Conservation (phyloP, 306 rosid genomes). For the Abrus pulchellus region DNA sequence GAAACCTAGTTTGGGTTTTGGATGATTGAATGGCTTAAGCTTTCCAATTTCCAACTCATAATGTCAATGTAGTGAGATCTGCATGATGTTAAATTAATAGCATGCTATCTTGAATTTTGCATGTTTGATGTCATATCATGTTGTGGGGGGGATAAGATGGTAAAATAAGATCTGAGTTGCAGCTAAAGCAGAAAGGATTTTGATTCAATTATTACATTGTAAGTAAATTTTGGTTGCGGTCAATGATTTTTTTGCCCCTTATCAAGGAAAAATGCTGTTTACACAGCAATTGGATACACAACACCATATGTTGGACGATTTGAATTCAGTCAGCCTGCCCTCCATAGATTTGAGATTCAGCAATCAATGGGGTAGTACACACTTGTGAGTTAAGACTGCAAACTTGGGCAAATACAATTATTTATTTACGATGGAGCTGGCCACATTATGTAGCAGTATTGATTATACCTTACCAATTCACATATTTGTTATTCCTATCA, state of each 20-base stretch:
- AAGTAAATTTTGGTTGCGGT: constrained; percentile 8
- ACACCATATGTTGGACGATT: neutral
- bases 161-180: constrained; percentile 23
- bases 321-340: constrained; percentile 26
- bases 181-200: constrained; percentile 3
- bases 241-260: neutral
- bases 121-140: constrained; percentile 29
- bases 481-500: constrained; percentile 14
- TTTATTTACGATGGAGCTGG: constrained; percentile 19
- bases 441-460: constrained; percentile 11
- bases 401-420: constrained; percentile 8
- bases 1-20: neutral
- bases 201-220: constrained; percentile 11
- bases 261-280: neutral
- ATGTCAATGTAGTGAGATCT: constrained; percentile 18
- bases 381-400: constrained; percentile 5
- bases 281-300: neutral
- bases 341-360: neutral
- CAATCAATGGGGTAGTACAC: neutral
- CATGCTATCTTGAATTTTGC: constrained; percentile 18
- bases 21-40: neutral
- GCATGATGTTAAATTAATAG: neutral
- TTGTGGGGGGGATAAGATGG: constrained; percentile 18
- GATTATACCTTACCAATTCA: constrained; percentile 1
- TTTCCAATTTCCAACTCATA: constrained; percentile 18